Percentiles rank a stretch among this genome's conserved stretches.
Conservation (phyloP, 352 stramenopile genomes). For the Poterioochromonas sp. region DNA sequence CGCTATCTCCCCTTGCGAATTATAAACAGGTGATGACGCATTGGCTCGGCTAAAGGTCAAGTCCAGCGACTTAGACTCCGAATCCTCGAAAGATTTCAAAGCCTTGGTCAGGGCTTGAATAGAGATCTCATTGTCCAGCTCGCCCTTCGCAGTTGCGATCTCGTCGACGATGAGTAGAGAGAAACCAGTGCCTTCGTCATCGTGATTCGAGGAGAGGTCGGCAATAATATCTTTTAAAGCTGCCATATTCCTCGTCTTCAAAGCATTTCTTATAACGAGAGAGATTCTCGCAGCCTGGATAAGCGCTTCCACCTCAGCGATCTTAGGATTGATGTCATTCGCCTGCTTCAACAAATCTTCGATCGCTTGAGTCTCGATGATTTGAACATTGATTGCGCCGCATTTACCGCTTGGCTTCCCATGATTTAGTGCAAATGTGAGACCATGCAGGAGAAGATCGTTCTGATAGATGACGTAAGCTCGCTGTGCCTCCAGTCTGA, state of each 20-base stretch:
- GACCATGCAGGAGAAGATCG: neutral
- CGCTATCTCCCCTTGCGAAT: neutral
- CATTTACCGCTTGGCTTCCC: neutral
- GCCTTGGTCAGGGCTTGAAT: neutral
- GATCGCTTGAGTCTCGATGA: neutral
- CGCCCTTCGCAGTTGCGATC: neutral
- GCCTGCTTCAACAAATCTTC: neutral
- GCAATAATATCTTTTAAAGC: neutral
- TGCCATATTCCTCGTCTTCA: neutral
- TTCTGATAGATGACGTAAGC: slow-evolving; percentile 10
- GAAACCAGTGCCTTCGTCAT: no score
- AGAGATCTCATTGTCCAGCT: neutral
- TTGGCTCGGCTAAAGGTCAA: neutral
- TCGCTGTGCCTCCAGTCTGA: neutral
- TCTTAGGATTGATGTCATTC: neutral
- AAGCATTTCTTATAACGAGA: neutral
- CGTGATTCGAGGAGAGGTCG: neutral
- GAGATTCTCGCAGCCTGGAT: neutral
- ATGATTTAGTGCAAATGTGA: neutral
- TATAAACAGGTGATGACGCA: neutral
- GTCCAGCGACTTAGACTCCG: neutral
- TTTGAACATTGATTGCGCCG: neutral
- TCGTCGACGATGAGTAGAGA: neutral
- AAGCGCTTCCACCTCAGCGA: neutral
- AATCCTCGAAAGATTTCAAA: slow-evolving; percentile 6